phyloP scores from a whole-genome alignment of 306 rosid genomes.

The Oemleria cerasiformis region DNA sequence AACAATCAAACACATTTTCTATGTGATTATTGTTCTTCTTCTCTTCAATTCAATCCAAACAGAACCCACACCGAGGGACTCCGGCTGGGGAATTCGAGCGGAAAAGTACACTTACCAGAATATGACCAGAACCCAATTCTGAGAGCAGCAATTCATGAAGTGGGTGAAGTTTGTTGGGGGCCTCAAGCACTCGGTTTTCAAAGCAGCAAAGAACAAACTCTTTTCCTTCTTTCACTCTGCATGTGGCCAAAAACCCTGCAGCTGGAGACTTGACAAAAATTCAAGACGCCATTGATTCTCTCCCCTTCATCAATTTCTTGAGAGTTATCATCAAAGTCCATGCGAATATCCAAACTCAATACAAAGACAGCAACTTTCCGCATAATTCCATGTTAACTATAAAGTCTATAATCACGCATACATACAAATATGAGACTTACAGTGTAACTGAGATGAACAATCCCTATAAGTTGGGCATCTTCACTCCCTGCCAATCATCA shows the following conservation, averaged over 20 bases:
- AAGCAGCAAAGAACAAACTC: constrained; percentile 71
- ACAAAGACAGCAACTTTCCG: not conserved
- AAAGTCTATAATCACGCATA: not conserved
- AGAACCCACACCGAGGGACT: constrained; percentile 57
- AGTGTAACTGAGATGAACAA: constrained; percentile 53
- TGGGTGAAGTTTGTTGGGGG: constrained; percentile 85
- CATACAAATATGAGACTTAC: constrained; percentile 27
- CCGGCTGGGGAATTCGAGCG: constrained; percentile 32
- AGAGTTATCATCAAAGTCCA: too few relatives aligned
- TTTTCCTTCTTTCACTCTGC: constrained; percentile 75
- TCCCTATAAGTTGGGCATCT: constrained; percentile 45
- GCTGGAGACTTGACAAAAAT: constrained; percentile 66
- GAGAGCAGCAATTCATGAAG: constrained; percentile 78
- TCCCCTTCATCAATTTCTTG: constrained; percentile 64
- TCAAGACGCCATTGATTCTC: constrained; percentile 85
- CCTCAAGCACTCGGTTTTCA: constrained; percentile 71
- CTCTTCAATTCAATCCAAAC: constrained; percentile 38
- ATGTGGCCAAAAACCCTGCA: constrained; percentile 54
- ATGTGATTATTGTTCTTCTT: constrained; percentile 32
- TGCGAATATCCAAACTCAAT: constrained; percentile 3
- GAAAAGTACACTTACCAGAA: constrained; percentile 30
- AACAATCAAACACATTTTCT: constrained; percentile 28
- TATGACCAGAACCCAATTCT: constrained; percentile 41
- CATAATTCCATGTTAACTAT: not conserved
- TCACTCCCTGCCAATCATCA: constrained; percentile 75